Base-by-base conservation (phyloP, 2,329 filamentous ascomycete genomes). In the Lojkania enalia region DNA sequence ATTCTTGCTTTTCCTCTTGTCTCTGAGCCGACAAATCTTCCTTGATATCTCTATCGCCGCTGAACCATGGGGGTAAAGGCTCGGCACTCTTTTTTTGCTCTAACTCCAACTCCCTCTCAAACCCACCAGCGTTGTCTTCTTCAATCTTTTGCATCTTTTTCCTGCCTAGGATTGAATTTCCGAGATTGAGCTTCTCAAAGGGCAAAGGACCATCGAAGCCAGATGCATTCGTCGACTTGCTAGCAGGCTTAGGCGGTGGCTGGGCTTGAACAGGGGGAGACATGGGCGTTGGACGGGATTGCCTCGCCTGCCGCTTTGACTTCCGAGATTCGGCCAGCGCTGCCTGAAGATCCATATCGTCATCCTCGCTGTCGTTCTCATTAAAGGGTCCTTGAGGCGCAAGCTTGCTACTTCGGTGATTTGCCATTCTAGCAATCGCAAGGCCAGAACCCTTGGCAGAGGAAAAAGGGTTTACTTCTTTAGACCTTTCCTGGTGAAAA, bases 141-240 rank as follows among this genome's bases (percentile, higher is more conserved):
- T 80, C 71, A 40, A 73, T 72, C 53, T 69, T 76, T 59, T 74
- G 74, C 73, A 72, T 77, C 56, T 74, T 80, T 67, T 74, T 79
- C 66, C 71, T 78, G 20, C 72, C 75, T 12, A 74, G 66, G 9
- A 74, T 68, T 25, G 81, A 85, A 39, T 81, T 84, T 33, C 87
- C 83, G 1, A 96, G 77, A 61, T 90, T 79, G 5, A 86, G 72
- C 39, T 79, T 92, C 57, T 96, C 90, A 61, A 99, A 99, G 0
- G 94, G 94, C 4, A 99, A 70, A 0, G 91, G 90, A 0, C 92
- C 92, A 53, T 82, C 82, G 61, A 95, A 87, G 2, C 69, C 72
- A 39, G 82, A 77, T 53, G 80, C 82, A 25, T 79, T 75, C 38
- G 81, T 83, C 7, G 77, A 60, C 2, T 73, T 60, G 15, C 72